phyloP scores from a whole-genome alignment of 1,139 yeast species.

The Sugiyamaella neomexicana region DNA sequence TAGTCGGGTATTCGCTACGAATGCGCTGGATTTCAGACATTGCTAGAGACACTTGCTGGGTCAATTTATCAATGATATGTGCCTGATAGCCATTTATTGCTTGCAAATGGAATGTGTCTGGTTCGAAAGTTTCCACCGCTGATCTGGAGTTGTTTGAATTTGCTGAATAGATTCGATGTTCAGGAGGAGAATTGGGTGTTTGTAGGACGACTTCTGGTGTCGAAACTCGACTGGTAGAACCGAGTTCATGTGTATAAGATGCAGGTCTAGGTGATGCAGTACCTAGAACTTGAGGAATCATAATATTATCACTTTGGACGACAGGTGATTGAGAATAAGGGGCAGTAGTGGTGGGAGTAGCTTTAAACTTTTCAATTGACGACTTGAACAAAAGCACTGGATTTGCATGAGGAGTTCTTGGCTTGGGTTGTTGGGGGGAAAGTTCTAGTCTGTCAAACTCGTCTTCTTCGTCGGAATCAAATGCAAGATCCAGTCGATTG shows the following conservation, averaged over 20 bases:
- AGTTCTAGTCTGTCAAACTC: background rate
- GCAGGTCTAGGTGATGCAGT: conserved; percentile 1
- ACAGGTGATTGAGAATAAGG: background rate
- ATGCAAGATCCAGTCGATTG: background rate
- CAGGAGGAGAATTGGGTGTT: conserved; percentile 1
- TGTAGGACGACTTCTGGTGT: conserved; percentile 1
- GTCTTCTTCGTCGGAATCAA: background rate
- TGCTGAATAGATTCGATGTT: background rate
- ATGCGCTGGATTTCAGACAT: conserved; percentile 5
- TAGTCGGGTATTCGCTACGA: background rate
- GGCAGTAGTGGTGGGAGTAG: background rate
- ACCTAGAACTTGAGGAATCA: conserved; percentile 6
- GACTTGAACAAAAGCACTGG: conserved; percentile 1
- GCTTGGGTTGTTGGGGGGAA: background rate
- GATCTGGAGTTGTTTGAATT: no score
- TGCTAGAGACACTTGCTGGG: background rate
- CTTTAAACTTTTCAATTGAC: conserved; percentile 3
- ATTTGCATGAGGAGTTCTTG: background rate
- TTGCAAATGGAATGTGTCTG: conserved; percentile 7
- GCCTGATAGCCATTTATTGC: conserved; percentile 11
- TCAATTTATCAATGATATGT: conserved; percentile 3
- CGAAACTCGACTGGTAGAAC: background rate
- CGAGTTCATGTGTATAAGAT: background rate
- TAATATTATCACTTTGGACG: background rate
- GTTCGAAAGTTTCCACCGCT: background rate